Base-by-base conservation (phyloP, 1,139 yeast genomes). In the Yamadazyma sp. region DNA sequence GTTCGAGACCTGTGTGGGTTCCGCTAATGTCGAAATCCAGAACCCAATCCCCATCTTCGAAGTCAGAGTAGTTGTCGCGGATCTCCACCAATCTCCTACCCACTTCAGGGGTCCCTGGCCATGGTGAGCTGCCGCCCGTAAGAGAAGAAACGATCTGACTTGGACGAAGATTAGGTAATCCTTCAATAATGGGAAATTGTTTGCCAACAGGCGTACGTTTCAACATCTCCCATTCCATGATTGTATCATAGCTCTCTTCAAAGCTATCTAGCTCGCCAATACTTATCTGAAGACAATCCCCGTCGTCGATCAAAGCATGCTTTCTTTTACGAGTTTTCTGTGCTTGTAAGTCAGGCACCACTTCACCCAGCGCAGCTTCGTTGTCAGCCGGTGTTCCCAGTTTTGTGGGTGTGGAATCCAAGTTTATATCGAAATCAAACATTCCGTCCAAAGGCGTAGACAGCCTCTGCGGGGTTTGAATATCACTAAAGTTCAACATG, bases 31-130 rank as follows among this genome's bases (percentile, higher is more conserved):
- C 32, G 24, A n/a, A 20, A 20, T 31, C 25, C 27, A 20, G 29
- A 10, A 4, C 20, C 29, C 29, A 27, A 13, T 27, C 29, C 5
- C 14, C 20, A 12, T 27, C 29, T 14, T 15, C 20, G 12, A 15
- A 6, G 3, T 27, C 29, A 9, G 29, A 14, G n/a, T 11, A 11
- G 15, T 6, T n/a, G 12, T 25, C 4, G 8, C 12, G 13, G 20
- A 11, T 9, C 5, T 26, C 29, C 29, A 26, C 12, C 31, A 29
- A 29, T 14, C 40, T 29, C 45, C 59, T 49, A 7, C 56, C 57
- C 9, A 40, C 33, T 47, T 55, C 60, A 2, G 34, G 39, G 20
- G 42, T 42, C 9, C 26, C 18, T 18, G 34, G 34, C 23, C 25
- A 40, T 15, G 22, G 6, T n/a, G 15, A 24, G 20, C 11, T 13